Evolutionary conservation across 345 rosid genomes (phyloP).

Genomic region (Isatis tinctoria): DNA sequence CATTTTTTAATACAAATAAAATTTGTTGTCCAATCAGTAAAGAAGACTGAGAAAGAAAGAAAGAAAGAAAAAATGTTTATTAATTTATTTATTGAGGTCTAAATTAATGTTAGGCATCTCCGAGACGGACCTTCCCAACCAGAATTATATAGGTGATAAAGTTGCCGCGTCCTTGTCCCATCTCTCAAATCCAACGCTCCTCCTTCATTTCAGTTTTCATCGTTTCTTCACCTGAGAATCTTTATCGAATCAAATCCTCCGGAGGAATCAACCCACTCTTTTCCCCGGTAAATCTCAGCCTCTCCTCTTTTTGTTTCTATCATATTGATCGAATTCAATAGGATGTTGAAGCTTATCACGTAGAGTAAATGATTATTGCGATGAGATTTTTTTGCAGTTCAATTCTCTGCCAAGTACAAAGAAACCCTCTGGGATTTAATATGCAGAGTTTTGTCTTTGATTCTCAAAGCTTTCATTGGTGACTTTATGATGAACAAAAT

Average conservation of each 20-base stretch:
- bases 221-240: not conserved
- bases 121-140: not conserved
- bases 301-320: not conserved
- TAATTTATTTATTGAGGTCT: not conserved
- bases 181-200: not conserved
- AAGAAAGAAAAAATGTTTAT: not conserved
- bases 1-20: too few relatives aligned
- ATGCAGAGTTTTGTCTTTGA: not conserved
- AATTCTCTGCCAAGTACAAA: not conserved
- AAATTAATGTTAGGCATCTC: not conserved
- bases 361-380: not conserved
- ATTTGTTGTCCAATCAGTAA: too few relatives aligned
- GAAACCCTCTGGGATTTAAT: not conserved
- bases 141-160: slow-evolving; percentile 10
- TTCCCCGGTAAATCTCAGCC: not conserved
- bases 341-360: not conserved
- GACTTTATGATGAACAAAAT: too few relatives aligned
- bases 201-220: not conserved
- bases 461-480: not conserved
- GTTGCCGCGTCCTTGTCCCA: slow-evolving; percentile 9
- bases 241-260: not conserved
- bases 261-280: not conserved
- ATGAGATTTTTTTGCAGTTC: not conserved
- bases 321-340: not conserved
- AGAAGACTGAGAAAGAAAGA: too few relatives aligned